Evolutionary conservation across 2,329 filamentous ascomycete species (phyloP), one percentile per base, ranked within the genome.

Genomic region (Chaetothyriales sp.): DNA sequence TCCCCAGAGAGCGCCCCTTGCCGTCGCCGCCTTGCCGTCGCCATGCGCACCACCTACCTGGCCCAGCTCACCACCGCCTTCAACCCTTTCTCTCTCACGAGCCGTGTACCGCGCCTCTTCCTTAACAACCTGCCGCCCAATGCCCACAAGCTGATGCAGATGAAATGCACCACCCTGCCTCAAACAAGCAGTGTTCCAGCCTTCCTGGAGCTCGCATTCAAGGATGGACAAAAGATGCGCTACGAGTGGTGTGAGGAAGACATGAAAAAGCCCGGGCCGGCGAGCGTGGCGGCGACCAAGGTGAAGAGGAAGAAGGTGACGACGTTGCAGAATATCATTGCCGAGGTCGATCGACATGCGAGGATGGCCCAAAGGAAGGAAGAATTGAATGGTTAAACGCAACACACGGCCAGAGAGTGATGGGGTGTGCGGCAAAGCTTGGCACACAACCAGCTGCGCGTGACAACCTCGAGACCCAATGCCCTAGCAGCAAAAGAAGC

Each of bases 331-430:
- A 85, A 89, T 63, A 79, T 97, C 18, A 77, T 90, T 53, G 86
- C 89, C 67, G 89, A 97, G 69, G 82, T 95, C 45, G 86, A 95
- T 67, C 77, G 92, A 63, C 88, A 97, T 71, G 95, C 89, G 48
- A 79, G 92, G 60, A 74, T 76, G 60, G 70, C 97, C 64, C 82
- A 87, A 62, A 83, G 94, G 66, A 81, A 87, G 69, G 86, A 89
- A 61, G 89, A 94, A 64, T 71, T 97, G 65, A 70, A 74, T 60
- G 77, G 71, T 49, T 71, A 56, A 63, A 18, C 44, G 4, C 33
- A 15, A 15, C 4, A 15, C 1, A 13, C 33, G 15, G 15, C 29
- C 29, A 33, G 9, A 8, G 29, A 33, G 29, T 25, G 22, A 25
- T 25, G 3, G 22, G 6, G 22, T 25, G 6, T 25, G 22, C 6